Evolutionary conservation across 129 eudicot genomes (phyloP), one percentile per base, ranked within the genome.

Genomic region (Artemisia argyi): DNA sequence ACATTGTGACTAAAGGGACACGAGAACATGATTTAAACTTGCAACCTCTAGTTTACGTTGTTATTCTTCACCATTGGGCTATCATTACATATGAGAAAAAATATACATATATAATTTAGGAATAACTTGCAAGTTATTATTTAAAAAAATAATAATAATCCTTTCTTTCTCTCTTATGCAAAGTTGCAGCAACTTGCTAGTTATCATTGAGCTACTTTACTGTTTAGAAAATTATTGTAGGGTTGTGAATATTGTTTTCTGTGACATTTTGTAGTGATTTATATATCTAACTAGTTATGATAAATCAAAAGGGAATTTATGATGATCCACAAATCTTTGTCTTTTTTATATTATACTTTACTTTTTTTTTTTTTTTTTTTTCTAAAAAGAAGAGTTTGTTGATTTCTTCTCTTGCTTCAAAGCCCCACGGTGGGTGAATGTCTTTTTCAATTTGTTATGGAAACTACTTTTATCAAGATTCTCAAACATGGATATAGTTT

Each of bases 351-450:
- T 48, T 48, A n/a, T 57, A 7, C 46, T 51, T 60, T 1, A 48
- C 69, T 68, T 76, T 75, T 22, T 11, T 59, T 20, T 75, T 22
- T 11, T 59, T 20, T 20, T 48, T 24, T 24, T 73, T 76, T 11
- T 65, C 65, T 75, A n/a, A 64, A 80, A 80, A 80, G 81, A 51
- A 42, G 84, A 28, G 81, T 62, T 35, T 30, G 24, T 26, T 32
- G 65, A 52, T 60, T 16, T 61, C n/a, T 22, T 68, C 56, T 73
- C 46, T 32, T 63, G 17, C 2, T 28, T 50, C 67, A 50, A 47
- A 74, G 73, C 80, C 84, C 65, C 80, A 80, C 80, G 80, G 77
- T 74, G 66, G 84, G 84, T 69, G 76, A 59, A 50, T 58, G 58
- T 71, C 78, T 26, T 56, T 75, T 69, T 61, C 78, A 62, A 3